Evolutionary conservation across 495 filamentous ascomycete genomes (phyloP).

Genomic region (Letharia lupina): DNA sequence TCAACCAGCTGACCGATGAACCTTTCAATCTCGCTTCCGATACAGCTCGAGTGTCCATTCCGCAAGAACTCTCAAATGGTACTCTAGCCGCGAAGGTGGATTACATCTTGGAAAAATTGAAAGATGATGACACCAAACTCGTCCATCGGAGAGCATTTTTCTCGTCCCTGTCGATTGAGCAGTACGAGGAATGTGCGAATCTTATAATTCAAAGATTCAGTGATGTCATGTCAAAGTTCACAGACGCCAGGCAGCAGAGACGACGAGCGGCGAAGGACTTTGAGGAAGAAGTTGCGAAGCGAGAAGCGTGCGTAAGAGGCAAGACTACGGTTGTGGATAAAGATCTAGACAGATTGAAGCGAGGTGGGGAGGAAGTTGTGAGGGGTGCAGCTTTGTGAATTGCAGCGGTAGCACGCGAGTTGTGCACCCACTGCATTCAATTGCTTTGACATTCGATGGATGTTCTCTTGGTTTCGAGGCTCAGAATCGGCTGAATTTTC

Average conservation of each 20-base stretch:
- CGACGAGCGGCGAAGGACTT: slow-evolving; percentile 56
- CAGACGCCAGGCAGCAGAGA: slow-evolving; percentile 53
- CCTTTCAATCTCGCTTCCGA: slow-evolving; percentile 47
- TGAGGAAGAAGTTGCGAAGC: slow-evolving; percentile 55
- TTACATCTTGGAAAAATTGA: slow-evolving; percentile 31
- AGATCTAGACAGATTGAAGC: slow-evolving; percentile 20
- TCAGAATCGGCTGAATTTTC: background rate
- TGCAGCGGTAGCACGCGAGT: background rate
- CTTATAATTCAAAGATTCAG: slow-evolving; percentile 65
- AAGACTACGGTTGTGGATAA: slow-evolving; percentile 33
- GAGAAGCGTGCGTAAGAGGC: slow-evolving; percentile 37
- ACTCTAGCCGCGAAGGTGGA: slow-evolving; percentile 37
- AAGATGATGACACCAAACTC: slow-evolving; percentile 18
- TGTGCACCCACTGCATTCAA: background rate
- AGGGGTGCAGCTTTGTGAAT: slow-evolving; percentile 5
- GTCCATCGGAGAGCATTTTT: slow-evolving; percentile 55
- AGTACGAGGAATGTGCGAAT: slow-evolving; percentile 81
- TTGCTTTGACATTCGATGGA: background rate
- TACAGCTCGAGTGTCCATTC: slow-evolving; percentile 16
- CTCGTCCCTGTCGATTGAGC: slow-evolving; percentile 50
- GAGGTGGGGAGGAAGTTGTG: slow-evolving; percentile 22
- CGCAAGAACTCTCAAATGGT: slow-evolving; percentile 14
- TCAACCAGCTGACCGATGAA: slow-evolving; percentile 43
- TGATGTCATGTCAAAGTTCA: slow-evolving; percentile 54
- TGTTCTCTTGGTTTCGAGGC: background rate